Evolutionary conservation across 1,284 basidiomycete genomes (phyloP).

Genomic region (Fomitopsis palustris): DNA sequence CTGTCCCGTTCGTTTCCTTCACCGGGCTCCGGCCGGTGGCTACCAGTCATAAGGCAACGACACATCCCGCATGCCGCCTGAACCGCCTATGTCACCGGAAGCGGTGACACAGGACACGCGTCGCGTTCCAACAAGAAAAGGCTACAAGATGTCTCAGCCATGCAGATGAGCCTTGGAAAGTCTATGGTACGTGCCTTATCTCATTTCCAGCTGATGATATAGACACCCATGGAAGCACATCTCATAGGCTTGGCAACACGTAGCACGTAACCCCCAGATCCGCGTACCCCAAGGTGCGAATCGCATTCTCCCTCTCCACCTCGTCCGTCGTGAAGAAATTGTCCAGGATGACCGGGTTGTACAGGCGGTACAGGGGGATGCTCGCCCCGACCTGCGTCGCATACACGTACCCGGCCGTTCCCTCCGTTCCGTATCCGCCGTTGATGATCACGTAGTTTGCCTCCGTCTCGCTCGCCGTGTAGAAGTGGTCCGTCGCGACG

Average conservation of each 20-base stretch:
- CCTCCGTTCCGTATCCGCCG: not conserved
- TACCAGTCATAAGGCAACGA: too few relatives aligned
- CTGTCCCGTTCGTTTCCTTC: too few relatives aligned
- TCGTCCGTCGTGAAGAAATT: constrained; percentile 3
- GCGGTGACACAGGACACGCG: too few relatives aligned
- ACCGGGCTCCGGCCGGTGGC: too few relatives aligned
- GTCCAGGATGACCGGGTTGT: not conserved
- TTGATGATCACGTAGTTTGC: not conserved
- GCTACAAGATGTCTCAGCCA: too few relatives aligned
- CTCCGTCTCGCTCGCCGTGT: not conserved
- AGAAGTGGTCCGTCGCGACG: not conserved
- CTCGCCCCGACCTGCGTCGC: not conserved
- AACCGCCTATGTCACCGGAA: too few relatives aligned
- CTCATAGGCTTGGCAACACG: not conserved
- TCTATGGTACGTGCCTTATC: too few relatives aligned
- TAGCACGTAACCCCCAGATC: not conserved
- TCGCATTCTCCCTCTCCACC: not conserved
- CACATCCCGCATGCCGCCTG: too few relatives aligned
- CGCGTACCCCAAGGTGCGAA: not conserved
- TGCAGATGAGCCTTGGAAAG: too few relatives aligned
- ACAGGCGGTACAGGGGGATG: constrained; percentile 1
- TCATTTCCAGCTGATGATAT: too few relatives aligned
- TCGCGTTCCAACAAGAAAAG: too few relatives aligned
- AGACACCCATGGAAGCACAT: too few relatives aligned
- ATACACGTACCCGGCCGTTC: not conserved